Conservation (phyloP, 2,329 filamentous ascomycete species). For the Botrytis hyacinthi region DNA sequence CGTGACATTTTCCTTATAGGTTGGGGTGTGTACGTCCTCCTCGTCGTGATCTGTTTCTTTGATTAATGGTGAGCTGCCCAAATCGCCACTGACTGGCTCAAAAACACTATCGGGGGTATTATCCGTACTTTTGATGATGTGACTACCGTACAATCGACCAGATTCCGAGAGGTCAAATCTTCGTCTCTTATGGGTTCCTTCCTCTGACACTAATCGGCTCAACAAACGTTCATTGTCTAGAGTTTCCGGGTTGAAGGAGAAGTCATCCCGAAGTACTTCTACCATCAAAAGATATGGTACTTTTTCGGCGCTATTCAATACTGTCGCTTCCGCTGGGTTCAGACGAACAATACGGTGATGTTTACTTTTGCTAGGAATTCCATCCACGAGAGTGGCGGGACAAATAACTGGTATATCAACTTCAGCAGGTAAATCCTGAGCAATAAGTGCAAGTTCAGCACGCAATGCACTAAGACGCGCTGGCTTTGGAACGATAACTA, state of each 20-base stretch:
- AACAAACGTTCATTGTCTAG: constrained; percentile 69
- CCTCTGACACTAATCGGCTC: constrained; percentile 55
- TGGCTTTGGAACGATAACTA: constrained; percentile 78
- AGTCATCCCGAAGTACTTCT: constrained; percentile 77
- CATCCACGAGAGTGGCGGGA: constrained; percentile 69
- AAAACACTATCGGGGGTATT: constrained; percentile 67
- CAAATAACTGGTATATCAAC: constrained; percentile 82
- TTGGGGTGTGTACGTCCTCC: constrained; percentile 28
- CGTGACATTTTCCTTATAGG: constrained; percentile 35
- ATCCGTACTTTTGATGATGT: constrained; percentile 42
- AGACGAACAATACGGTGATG: constrained; percentile 82
- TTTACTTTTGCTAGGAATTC: constrained; percentile 69
- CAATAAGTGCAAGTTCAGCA: constrained; percentile 77
- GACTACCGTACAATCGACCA: constrained; percentile 45
- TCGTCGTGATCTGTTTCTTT: constrained; percentile 52
- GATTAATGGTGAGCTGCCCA: constrained; percentile 70
- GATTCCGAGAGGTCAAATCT: constrained; percentile 71
- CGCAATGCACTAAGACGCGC: constrained; percentile 77
- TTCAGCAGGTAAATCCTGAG: constrained; percentile 77
- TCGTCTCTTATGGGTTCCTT: constrained; percentile 53
- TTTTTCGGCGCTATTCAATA: constrained; percentile 82
- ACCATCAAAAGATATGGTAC: constrained; percentile 85
- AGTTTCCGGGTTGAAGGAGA: constrained; percentile 75
- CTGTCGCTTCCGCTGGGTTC: constrained; percentile 80
- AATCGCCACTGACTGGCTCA: constrained; percentile 75